phyloP scores from a whole-genome alignment of 192 early-diverging fungal genomes.

The Dimargaris verticillata region DNA sequence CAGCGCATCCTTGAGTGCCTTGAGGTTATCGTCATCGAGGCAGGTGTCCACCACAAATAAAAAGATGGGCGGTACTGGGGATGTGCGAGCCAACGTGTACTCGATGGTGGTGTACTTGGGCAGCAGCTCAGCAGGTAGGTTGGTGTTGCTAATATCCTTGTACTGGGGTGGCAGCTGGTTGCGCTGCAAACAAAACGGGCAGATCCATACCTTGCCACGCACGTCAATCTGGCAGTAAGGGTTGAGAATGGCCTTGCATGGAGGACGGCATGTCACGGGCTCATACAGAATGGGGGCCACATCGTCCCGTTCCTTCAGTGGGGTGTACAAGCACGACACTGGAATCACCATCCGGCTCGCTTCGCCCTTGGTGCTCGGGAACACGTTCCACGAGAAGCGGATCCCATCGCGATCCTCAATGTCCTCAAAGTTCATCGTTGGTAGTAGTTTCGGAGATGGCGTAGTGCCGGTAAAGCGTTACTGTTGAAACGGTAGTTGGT shows the following conservation, averaged over 20 bases:
- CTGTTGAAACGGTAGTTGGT: no score
- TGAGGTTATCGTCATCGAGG: constrained; percentile 84
- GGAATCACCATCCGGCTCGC: constrained; percentile 92
- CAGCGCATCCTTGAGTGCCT: constrained; percentile 86
- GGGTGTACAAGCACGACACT: constrained; percentile 82
- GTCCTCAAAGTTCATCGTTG: constrained; percentile 62
- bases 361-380: constrained; percentile 82
- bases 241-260: constrained; percentile 89
- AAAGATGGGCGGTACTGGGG: constrained; percentile 86
- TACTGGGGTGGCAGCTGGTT: constrained; percentile 97
- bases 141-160: constrained; percentile 79
- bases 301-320: constrained; percentile 80
- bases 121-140: constrained; percentile 84
- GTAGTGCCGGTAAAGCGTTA: no score
- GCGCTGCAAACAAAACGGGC: constrained; percentile 93
- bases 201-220: constrained; percentile 91
- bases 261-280: constrained; percentile 91
- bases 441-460: neutral
- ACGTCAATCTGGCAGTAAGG: constrained; percentile 98
- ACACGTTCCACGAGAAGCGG: constrained; percentile 95
- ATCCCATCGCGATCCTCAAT: constrained; percentile 91
- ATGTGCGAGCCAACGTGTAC: constrained; percentile 73
- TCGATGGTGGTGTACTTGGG: constrained; percentile 90
- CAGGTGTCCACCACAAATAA: constrained; percentile 96
- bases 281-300: constrained; percentile 81